Evolutionary conservation across 306 rosid genomes (phyloP).

Genomic region (Prunus mume): DNA sequence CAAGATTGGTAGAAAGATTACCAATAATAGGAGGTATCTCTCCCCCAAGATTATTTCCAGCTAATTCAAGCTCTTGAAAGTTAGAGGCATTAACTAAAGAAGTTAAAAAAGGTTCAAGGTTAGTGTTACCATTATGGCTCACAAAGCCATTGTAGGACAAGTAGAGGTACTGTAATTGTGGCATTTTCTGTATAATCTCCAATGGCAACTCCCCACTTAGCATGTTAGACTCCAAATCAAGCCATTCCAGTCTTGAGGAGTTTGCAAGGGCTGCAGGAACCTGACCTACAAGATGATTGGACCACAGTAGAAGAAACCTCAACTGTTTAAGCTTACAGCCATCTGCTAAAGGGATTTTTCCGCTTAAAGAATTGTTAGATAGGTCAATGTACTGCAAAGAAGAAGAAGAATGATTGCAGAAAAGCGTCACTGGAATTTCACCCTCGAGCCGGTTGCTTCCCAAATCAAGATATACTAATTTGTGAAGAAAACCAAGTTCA

Average conservation of each 20-base stretch:
- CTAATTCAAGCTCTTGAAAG: constrained; percentile 80
- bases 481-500: constrained; percentile 61
- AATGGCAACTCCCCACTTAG: constrained; percentile 64
- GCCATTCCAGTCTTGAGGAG: constrained; percentile 73
- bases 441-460: constrained; percentile 65
- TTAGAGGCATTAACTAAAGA: constrained; percentile 56
- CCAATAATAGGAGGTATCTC: constrained; percentile 69
- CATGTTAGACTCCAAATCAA: constrained; percentile 77
- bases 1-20: constrained; percentile 59
- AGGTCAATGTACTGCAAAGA: constrained; percentile 72
- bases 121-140: constrained; percentile 75
- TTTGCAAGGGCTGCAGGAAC: constrained; percentile 68
- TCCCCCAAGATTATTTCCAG: constrained; percentile 80
- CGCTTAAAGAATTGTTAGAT: constrained; percentile 73
- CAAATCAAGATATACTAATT: constrained; percentile 65
- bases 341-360: constrained; percentile 55
- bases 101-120: constrained; percentile 76
- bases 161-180: constrained; percentile 65
- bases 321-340: constrained; percentile 54
- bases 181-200: constrained; percentile 48
- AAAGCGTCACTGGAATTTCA: constrained; percentile 59
- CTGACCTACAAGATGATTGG: constrained; percentile 63
- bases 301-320: constrained; percentile 76
- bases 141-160: constrained; percentile 69
- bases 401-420: constrained; percentile 59